phyloP scores from a whole-genome alignment of 2,329 filamentous ascomycete genomes.

The Elsinoe necatrix region DNA sequence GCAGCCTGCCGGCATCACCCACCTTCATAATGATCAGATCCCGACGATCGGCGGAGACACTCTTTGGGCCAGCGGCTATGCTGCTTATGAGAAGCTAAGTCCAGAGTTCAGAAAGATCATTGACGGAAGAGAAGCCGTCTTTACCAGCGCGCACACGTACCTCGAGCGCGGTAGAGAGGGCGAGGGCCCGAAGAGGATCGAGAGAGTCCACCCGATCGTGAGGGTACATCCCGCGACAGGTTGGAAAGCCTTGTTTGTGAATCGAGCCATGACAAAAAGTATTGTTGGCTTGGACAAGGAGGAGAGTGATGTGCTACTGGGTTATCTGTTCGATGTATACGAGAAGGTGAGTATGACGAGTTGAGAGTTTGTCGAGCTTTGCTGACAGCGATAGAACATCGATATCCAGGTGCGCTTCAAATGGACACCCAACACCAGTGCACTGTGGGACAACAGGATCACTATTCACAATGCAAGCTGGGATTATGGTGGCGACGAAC shows the following conservation, averaged over 20 bases:
- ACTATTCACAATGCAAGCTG: conserved; percentile 68
- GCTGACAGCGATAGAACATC: conserved; percentile 38
- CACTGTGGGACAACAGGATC: conserved; percentile 65
- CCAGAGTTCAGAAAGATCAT: conserved; percentile 62
- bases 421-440: conserved; percentile 60
- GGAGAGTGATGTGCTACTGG: conserved; percentile 60
- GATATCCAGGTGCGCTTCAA: conserved; percentile 66
- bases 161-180: conserved; percentile 55
- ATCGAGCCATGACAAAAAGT: conserved; percentile 57
- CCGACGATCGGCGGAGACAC: conserved; percentile 57
- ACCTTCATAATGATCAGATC: conserved; percentile 23
- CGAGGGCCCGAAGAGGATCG: conserved; percentile 56
- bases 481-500: conserved; percentile 61
- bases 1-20: conserved; percentile 52
- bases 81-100: conserved; percentile 64
- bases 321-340: conserved; percentile 60
- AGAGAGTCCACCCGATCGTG: conserved; percentile 60
- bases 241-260: conserved; percentile 67
- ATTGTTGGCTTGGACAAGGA: conserved; percentile 62
- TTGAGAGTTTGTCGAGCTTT: not conserved
- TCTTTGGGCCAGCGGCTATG: conserved; percentile 62
- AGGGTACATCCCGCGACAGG: conserved; percentile 64
- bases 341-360: conserved; percentile 36
- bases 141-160: conserved; percentile 57
- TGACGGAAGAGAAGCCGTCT: conserved; percentile 58